Evolutionary conservation across 805 yeast species (phyloP).

Genomic region (Sugiyamaella chiloensis): DNA sequence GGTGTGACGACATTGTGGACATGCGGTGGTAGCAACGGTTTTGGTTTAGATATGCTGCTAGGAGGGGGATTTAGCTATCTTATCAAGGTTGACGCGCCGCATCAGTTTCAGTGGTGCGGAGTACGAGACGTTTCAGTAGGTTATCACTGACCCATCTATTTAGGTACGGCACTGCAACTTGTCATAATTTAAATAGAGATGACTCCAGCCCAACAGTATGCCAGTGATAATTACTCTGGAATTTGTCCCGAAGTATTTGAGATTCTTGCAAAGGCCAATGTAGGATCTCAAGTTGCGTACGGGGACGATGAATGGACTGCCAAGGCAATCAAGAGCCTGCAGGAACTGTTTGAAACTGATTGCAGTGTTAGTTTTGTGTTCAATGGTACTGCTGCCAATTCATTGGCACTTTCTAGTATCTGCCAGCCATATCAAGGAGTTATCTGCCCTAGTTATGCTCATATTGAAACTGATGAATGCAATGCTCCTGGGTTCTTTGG

Average conservation of each 20-base stretch:
- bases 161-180: no score
- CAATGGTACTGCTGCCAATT: constrained; percentile 12
- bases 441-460: constrained; percentile 6
- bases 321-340: background rate
- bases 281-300: constrained; percentile 5
- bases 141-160: background rate
- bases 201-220: constrained; percentile 10
- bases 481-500: constrained; percentile 12
- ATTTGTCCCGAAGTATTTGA: constrained; percentile 8
- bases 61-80: no score
- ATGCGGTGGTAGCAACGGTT: background rate
- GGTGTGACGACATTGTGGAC: background rate
- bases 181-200: no score
- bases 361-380: constrained; percentile 6
- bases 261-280: constrained; percentile 2
- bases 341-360: constrained; percentile 6
- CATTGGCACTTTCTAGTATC: constrained; percentile 6
- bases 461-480: constrained; percentile 11
- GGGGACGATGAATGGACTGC: constrained; percentile 9
- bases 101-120: background rate
- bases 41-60: background rate
- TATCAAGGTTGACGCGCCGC: no score
- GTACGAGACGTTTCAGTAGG: background rate
- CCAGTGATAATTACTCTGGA: constrained; percentile 12
- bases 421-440: constrained; percentile 9